Base-by-base conservation (phyloP, 331 rosid species). In the Quercus tomentella region DNA sequence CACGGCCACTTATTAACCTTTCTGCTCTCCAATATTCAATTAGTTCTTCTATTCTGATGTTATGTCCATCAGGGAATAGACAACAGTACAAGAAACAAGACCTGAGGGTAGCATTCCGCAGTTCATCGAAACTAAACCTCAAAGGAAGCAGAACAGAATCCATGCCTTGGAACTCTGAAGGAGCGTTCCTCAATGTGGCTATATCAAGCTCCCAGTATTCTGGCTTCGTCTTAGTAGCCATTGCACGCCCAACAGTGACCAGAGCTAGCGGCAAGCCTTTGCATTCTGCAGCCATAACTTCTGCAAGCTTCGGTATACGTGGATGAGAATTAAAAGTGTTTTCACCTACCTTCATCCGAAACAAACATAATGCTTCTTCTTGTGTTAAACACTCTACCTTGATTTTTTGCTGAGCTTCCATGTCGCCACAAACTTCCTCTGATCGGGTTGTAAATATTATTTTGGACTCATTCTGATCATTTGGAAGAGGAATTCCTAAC, bases 241-340 rank as follows among this genome's bases (percentile, higher is more conserved):
- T 69, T 51, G 75, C 63, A 35, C 66, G 21, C 5, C 83, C 86
- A 5, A 70, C 22, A 1, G 83, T 74, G 12, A 52, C 6, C 15
- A 83, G 20, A 23, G 83, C 83, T 3, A 79, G 80, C 1, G 87
- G 89, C 57, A 86, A 72, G 2, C 88, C 86, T 60, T 56, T 5
- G 35, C 85, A 82, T 37, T 63, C 56, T 28, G 23, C 18, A 0
- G 56, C 77, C 16, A 82, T 25, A 9, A 7, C 22, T 26, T 22
- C 1, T 7, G 82, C 82, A 52, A 77, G 74, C 1, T 20, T 1
- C 21, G 41, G 62, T 7, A 82, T 65, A 17, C 8, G 2, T 8
- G 65, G 75, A 7, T 81, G 3, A 4, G 57, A 58, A 15, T 69
- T 49, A 0, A 81, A n/a, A 30, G 77, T 72, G 21, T 61, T 61